Conservation (phyloP, 2,329 filamentous ascomycete species). For the Tympanopsis confertula region DNA sequence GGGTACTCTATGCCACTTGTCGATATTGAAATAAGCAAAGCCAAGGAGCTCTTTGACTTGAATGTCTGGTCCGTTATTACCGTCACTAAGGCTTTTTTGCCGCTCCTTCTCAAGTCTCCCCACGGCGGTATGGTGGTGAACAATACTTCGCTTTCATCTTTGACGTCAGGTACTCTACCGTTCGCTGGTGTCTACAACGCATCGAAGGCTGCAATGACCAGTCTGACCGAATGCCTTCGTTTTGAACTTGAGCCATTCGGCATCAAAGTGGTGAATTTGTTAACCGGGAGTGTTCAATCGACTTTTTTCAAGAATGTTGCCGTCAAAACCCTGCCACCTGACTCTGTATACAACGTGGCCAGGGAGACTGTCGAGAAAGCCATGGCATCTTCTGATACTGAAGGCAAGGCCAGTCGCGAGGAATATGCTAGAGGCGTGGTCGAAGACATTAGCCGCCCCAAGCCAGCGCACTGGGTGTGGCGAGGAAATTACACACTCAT, state of each 20-base stretch:
- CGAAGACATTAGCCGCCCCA: neutral
- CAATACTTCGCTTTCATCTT: too few species aligned
- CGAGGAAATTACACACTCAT: neutral
- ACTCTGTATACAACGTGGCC: constrained; percentile 3
- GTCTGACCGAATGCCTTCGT: constrained; percentile 4
- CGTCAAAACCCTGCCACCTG: constrained; percentile 1
- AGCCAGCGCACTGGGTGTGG: neutral
- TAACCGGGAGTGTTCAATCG: constrained; percentile 3
- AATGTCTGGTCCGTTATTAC: neutral
- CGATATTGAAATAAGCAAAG: neutral
- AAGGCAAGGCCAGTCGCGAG: neutral
- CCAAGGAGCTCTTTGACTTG: neutral
- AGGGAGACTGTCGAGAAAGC: constrained; percentile 3
- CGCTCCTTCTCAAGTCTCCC: neutral
- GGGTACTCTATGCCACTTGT: constrained; percentile 6
- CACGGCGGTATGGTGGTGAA: neutral
- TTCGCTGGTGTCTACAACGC: constrained; percentile 3
- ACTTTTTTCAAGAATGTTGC: constrained; percentile 2
- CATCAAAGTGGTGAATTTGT: constrained; percentile 5
- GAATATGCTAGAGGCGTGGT: constrained; percentile 2
- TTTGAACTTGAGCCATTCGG: constrained; percentile 6
- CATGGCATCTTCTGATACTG: constrained; percentile 1
- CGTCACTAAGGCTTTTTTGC: neutral
- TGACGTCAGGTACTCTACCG: neutral
- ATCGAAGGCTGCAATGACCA: constrained; percentile 5